Base-by-base conservation (phyloP, 306 rosid species). In the Vigna mungo region DNA sequence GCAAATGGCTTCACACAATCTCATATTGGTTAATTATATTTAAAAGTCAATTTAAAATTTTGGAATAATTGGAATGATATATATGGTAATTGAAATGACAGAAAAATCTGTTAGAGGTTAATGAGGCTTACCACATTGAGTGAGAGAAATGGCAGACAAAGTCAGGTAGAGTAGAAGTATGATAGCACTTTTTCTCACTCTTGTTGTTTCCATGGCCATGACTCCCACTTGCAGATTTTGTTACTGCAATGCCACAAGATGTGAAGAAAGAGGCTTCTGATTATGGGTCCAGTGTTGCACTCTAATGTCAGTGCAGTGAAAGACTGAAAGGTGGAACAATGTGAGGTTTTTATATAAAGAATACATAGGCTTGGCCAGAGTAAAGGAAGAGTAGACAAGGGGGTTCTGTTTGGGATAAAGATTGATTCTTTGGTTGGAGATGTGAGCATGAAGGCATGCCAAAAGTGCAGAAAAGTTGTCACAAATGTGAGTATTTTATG, bases 351-450 rank as follows among this genome's bases (percentile, higher is more conserved):
- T 82, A 81, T 83, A 81, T 83, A 81, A 48, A 75, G 9, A 72
- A 75, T 11, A 72, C 32, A 60, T 30, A 30, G 41, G 68, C 49
- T 32, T 34, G 56, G 43, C 68, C 79, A 67, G 64, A 74, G 56
- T 63, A 55, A 72, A 64, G 75, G 43, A 68, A 76, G 80, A 81
- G 85, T 77, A 60, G 82, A 82, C 78, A 80, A 71, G 82, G 32
- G 89, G 89, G 80, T 71, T 83, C 84, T 63, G 89, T 74, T 77
- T 73, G 89, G 81, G 81, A 81, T 88, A 85, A 88, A 92, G 97
- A 89, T 88, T 84, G 89, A 87, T 92, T 92, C 95, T 79, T 70
- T 87, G 81, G 84, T 73, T 66, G 54, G 59, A 81, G 59, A 75
- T 75, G 89, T 88, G 62, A 66, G 71, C 13, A 49, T 78, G 87